A percentile compares a stretch with the other conserved stretches of the same genome.
phyloP scores from a whole-genome alignment of 2,329 filamentous ascomycete species.

The Calonectria multiphialidica region DNA sequence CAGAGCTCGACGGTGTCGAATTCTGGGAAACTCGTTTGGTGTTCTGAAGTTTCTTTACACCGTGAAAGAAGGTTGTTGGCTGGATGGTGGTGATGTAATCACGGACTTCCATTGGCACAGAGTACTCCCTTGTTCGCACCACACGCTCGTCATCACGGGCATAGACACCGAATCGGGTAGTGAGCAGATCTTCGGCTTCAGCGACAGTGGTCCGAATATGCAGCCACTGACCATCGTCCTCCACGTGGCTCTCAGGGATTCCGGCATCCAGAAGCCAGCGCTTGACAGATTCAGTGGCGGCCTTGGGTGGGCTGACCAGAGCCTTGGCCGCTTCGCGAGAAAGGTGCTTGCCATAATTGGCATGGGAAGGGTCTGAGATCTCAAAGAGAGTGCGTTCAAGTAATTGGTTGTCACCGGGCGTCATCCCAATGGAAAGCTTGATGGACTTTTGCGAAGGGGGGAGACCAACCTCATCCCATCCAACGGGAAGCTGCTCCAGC shows the following conservation, averaged over 20 bases:
- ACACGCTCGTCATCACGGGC: conserved; percentile 54
- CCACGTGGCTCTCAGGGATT: conserved; percentile 50
- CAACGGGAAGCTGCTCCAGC: conserved; percentile 32
- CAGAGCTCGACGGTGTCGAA: neutral
- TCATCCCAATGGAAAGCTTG: conserved; percentile 47
- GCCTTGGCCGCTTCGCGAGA: conserved; percentile 60
- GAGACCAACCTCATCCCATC: conserved; percentile 38
- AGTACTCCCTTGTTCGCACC: conserved; percentile 53
- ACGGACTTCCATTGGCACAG: conserved; percentile 49
- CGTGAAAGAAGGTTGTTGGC: conserved; percentile 56
- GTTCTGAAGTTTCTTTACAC: neutral
- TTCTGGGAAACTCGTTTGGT: neutral
- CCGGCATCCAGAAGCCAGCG: conserved; percentile 59
- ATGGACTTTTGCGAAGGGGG: conserved; percentile 34
- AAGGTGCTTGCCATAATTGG: conserved; percentile 62
- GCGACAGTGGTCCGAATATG: conserved; percentile 55
- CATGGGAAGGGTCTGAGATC: conserved; percentile 61
- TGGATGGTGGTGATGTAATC: conserved; percentile 58
- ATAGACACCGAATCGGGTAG: conserved; percentile 58
- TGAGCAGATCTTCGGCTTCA: conserved; percentile 58
- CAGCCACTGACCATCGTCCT: conserved; percentile 53
- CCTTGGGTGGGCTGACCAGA: conserved; percentile 58
- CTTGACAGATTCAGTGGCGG: conserved; percentile 54
- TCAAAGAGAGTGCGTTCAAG: conserved; percentile 60
- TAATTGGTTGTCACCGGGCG: conserved; percentile 35